Evolutionary conservation across 2,329 filamentous ascomycete genomes (phyloP).

Genomic region (Monosporascus sp.): DNA sequence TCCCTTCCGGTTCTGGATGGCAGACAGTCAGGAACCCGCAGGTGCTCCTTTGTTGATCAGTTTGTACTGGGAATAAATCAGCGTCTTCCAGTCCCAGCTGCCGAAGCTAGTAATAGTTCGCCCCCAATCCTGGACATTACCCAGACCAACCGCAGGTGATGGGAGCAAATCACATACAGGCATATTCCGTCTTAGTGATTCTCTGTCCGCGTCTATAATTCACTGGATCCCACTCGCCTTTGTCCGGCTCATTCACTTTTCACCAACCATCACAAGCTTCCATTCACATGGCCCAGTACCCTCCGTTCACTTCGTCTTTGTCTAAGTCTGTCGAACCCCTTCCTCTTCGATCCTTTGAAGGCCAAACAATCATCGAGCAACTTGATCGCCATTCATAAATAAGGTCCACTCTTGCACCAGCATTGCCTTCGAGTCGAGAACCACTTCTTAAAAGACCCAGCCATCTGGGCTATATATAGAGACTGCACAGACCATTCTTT

Average conservation of each 20-base stretch:
- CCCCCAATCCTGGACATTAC: no score
- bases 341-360: background rate
- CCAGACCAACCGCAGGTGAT: no score
- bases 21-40: background rate
- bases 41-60: background rate
- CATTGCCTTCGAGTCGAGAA: no score
- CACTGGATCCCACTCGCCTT: background rate
- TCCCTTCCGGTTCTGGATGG: background rate
- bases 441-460: background rate
- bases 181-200: no score
- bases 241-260: background rate
- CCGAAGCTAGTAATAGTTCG: background rate
- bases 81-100: slow-evolving; percentile 6
- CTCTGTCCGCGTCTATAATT: background rate
- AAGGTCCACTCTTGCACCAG: no score
- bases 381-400: no score
- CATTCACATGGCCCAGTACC: background rate
- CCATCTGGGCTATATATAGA: background rate
- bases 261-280: background rate
- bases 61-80: background rate
- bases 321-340: background rate
- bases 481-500: background rate
- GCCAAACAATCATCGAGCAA: no score
- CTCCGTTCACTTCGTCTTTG: background rate
- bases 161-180: no score